phyloP scores from a whole-genome alignment of 2,329 filamentous ascomycete species.

The Keithomyces neogunnii region DNA sequence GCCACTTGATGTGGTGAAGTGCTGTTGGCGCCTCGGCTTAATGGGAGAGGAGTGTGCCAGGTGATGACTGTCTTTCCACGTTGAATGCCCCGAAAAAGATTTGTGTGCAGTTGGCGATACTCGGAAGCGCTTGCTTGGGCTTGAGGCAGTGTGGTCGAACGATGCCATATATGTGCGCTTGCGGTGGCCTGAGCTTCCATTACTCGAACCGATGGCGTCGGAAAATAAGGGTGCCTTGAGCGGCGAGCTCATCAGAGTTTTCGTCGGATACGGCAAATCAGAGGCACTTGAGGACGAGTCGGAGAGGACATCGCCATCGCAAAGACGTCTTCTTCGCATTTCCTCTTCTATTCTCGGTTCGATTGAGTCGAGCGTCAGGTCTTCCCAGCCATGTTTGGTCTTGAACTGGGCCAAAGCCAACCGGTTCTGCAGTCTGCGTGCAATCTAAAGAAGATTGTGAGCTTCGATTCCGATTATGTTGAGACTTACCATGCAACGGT shows the following conservation, averaged over 20 bases:
- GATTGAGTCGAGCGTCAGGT: conserved; percentile 76
- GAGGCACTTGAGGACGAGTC: conserved; percentile 82
- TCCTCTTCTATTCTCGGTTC: conserved; percentile 78
- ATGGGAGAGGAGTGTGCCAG: conserved; percentile 81
- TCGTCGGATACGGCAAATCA: conserved; percentile 61
- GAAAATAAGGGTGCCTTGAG: conserved; percentile 78
- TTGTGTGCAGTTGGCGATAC: conserved; percentile 50
- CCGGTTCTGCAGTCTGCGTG: conserved; percentile 83
- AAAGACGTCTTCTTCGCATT: conserved; percentile 62
- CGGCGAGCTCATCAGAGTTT: conserved; percentile 72
- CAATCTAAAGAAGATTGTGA: conserved; percentile 58
- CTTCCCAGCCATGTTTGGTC: conserved; percentile 90
- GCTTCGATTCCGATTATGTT: not conserved
- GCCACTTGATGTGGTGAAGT: conserved; percentile 63
- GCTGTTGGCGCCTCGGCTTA: conserved; percentile 64
- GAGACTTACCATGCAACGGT: not conserved
- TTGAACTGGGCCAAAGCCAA: conserved; percentile 96
- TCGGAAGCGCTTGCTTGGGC: conserved; percentile 62
- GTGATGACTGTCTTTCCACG: conserved; percentile 71
- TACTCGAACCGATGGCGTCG: conserved; percentile 67
- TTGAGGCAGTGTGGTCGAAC: conserved; percentile 47
- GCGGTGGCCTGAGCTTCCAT: conserved; percentile 55
- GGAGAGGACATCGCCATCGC: conserved; percentile 67
- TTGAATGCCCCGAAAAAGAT: conserved; percentile 44
- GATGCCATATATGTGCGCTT: conserved; percentile 55